phyloP scores from a whole-genome alignment of 108 stramenopile species.

The Cyclotella sp. region DNA sequence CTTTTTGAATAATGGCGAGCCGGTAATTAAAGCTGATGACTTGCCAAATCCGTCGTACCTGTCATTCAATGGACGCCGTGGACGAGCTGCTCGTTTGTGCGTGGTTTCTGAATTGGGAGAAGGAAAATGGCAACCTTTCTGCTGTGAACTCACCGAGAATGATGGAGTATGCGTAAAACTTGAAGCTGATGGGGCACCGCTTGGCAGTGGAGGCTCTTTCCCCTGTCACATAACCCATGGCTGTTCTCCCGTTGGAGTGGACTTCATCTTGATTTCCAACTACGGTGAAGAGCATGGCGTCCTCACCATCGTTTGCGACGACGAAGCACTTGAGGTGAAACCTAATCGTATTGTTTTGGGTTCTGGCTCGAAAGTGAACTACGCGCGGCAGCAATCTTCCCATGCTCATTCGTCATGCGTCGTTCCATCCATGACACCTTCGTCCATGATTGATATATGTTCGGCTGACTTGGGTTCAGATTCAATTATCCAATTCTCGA shows the following conservation, averaged over 20 bases:
- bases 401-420: conserved; percentile 46
- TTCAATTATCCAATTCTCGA: conserved; percentile 39
- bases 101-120: conserved; percentile 46
- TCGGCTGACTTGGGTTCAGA: conserved; percentile 48
- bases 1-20: conserved; percentile 29
- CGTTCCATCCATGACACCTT: not conserved
- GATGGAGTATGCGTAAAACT: not conserved
- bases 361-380: conserved; percentile 38
- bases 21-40: conserved; percentile 39
- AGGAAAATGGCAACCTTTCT: conserved; percentile 38
- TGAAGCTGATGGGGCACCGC: conserved; percentile 11
- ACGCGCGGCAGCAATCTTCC: conserved; percentile 33
- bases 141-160: not conserved
- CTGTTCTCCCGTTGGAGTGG: conserved; percentile 2
- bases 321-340: not conserved
- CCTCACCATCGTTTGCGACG: conserved; percentile 20
- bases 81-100: conserved; percentile 15
- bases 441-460: conserved; percentile 32
- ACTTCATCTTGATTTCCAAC: conserved; percentile 38
- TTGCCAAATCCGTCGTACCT: conserved; percentile 45
- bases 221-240: conserved; percentile 41
- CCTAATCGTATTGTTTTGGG: conserved; percentile 28
- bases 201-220: conserved; percentile 43
- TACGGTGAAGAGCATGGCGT: conserved; percentile 48
- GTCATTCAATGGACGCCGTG: conserved; percentile 23